These are phyloP conservation scores for Paramyrothecium roridum DNA, from an alignment of 2,329 filamentous ascomycete genomes.

Conservation along the genomic window DNA sequence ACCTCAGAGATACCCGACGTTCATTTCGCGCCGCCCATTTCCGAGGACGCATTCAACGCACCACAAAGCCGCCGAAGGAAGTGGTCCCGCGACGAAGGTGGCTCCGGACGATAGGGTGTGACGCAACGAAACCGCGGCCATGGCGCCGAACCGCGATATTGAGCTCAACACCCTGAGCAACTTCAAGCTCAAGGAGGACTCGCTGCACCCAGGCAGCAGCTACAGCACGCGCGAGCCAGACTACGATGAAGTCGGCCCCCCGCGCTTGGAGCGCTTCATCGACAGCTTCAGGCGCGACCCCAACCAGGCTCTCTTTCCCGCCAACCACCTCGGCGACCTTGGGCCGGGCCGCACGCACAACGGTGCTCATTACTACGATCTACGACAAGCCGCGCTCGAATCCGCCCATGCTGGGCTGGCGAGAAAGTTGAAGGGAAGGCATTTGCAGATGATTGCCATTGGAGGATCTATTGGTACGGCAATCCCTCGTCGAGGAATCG, in stretches of 20 bases:
- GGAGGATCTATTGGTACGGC: constrained; percentile 77
- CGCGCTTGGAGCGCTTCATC: constrained; percentile 41
- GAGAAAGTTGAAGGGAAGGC: constrained; percentile 74
- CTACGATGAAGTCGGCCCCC: constrained; percentile 33
- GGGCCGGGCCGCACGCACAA: constrained; percentile 25
- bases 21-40: background rate
- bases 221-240: constrained; percentile 49
- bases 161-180: constrained; percentile 56
- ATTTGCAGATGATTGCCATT: constrained; percentile 97
- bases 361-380: constrained; percentile 50
- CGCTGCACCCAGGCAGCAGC: constrained; percentile 44
- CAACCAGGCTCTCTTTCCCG: constrained; percentile 42
- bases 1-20: background rate
- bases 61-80: background rate
- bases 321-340: constrained; percentile 35
- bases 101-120: constrained; percentile 8
- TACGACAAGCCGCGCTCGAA: constrained; percentile 61
- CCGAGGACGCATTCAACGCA: background rate
- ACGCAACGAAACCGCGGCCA: constrained; percentile 28
- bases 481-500: background rate
- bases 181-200: constrained; percentile 58
- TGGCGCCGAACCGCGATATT: constrained; percentile 40
- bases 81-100: too few species aligned
- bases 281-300: constrained; percentile 65
- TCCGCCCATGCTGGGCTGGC: constrained; percentile 74